Evolutionary conservation across 345 rosid genomes (phyloP).

Genomic region (Diplotaxis tenuifolia): DNA sequence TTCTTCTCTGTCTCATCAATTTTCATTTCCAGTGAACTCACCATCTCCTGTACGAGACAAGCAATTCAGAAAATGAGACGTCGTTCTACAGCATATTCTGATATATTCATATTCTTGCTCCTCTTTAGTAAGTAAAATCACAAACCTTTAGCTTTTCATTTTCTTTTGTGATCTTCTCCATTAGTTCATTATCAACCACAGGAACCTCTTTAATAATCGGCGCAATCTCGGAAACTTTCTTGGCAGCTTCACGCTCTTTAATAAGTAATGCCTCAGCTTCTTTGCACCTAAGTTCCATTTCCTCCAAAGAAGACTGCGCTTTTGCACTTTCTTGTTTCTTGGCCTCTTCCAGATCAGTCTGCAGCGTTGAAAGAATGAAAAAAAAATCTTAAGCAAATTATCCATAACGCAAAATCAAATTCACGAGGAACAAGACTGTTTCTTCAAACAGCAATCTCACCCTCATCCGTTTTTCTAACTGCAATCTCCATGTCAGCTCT

Average conservation of each 20-base stretch:
- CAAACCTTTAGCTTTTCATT: slow-evolving; percentile 92
- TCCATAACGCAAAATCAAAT: not conserved
- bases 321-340: slow-evolving; percentile 90
- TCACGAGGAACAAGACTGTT: slow-evolving; percentile 2
- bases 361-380: slow-evolving; percentile 26
- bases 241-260: slow-evolving; percentile 77
- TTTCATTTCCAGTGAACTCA: slow-evolving; percentile 77
- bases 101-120: not conserved
- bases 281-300: slow-evolving; percentile 69
- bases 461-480: slow-evolving; percentile 94
- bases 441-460: slow-evolving; percentile 46
- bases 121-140: slow-evolving; percentile 20
- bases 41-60: slow-evolving; percentile 60
- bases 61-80: not conserved
- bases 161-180: slow-evolving; percentile 82
- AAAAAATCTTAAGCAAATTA: not conserved
- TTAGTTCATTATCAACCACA: slow-evolving; percentile 64
- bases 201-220: slow-evolving; percentile 89
- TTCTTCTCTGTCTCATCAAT: slow-evolving; percentile 88
- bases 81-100: not conserved
- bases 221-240: slow-evolving; percentile 57
- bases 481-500: slow-evolving; percentile 97
- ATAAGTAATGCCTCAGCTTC: slow-evolving; percentile 74
- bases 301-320: slow-evolving; percentile 78
- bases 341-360: slow-evolving; percentile 96